Conservation (phyloP, 306 rosid genomes). For the Psophocarpus tetragonolobus region DNA sequence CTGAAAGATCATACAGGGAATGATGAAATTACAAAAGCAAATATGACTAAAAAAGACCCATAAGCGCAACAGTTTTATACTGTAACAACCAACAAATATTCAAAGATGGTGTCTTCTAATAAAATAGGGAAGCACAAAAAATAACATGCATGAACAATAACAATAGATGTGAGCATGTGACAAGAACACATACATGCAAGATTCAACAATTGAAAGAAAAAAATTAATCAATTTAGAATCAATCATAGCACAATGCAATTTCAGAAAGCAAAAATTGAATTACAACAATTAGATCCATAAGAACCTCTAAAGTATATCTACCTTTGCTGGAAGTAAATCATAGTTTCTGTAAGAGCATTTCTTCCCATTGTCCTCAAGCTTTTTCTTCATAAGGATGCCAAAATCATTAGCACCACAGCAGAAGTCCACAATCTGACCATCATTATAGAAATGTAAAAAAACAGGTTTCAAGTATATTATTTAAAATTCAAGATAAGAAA, state of each 20-base stretch:
- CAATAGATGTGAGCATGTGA: background rate
- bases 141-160: background rate
- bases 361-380: constrained; percentile 68
- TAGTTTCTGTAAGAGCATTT: constrained; percentile 59
- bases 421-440: constrained; percentile 74
- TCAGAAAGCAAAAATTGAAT: background rate
- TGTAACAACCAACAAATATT: background rate
- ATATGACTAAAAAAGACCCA: background rate
- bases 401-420: constrained; percentile 79
- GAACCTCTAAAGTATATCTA: constrained; percentile 15
- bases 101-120: background rate
- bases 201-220: background rate
- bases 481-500: background rate
- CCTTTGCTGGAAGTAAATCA: constrained; percentile 70
- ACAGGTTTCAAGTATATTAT: background rate
- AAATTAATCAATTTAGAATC: background rate
- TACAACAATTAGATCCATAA: background rate
- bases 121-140: background rate
- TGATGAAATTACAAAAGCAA: background rate
- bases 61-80: background rate
- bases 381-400: constrained; percentile 69
- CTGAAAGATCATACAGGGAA: background rate
- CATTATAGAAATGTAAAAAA: background rate
- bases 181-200: background rate
- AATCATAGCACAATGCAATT: background rate